Conservation (phyloP, 139 green algal genomes). For the Chlamydomonas sp. region DNA sequence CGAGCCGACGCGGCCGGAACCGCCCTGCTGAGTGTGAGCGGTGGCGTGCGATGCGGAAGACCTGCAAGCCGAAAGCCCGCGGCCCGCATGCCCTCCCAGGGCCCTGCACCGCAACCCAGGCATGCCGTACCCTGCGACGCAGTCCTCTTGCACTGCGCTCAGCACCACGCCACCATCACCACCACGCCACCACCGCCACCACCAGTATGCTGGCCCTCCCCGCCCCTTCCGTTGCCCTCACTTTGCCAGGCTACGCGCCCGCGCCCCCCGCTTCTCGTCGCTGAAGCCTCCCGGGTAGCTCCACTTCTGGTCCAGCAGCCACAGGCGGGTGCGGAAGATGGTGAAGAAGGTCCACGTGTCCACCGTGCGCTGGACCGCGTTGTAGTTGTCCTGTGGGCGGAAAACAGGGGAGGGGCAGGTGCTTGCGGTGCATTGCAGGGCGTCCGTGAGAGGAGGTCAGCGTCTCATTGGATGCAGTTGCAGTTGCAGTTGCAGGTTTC, state of each 20-base stretch:
- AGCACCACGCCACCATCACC: no score
- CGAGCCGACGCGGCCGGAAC: no score
- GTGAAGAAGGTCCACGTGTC: constrained; percentile 92
- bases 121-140: no score
- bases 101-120: no score
- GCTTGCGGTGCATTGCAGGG: no score
- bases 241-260: constrained; percentile 56
- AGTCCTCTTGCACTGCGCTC: no score
- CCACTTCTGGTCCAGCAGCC: constrained; percentile 86
- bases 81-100: no score
- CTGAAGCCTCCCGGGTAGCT: constrained; percentile 77
- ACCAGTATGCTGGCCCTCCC: neutral
- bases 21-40: no score
- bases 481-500: neutral
- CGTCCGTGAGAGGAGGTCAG: neutral
- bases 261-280: constrained; percentile 62
- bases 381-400: constrained; percentile 77
- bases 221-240: neutral
- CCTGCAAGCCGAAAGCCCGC: no score
- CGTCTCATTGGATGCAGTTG: neutral
- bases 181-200: no score
- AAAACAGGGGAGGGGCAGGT: neutral
- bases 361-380: constrained; percentile 61
- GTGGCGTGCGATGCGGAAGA: no score
- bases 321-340: constrained; percentile 75